These are phyloP conservation scores for Globisporangium carolinianum DNA, from an alignment of 352 stramenopile species.

Conservation along the genomic window DNA sequence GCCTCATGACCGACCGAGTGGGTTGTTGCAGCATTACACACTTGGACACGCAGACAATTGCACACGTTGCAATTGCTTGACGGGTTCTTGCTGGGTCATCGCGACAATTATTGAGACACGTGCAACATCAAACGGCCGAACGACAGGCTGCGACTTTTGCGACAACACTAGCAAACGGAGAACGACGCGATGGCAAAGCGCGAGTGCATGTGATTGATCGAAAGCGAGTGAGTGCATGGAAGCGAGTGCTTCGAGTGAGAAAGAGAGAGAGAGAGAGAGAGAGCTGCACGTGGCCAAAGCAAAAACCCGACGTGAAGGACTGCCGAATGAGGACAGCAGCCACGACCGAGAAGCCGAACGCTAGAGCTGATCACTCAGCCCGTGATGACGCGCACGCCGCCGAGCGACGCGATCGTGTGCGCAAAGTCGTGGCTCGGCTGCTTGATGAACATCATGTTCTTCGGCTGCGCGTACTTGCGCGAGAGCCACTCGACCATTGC, in stretches of 20 bases:
- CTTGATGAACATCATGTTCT: slow-evolving; percentile 97
- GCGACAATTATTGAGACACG: no score
- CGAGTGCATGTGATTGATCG: neutral
- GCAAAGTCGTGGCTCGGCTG: slow-evolving; percentile 92
- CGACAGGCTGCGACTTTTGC: no score
- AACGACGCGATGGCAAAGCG: no score
- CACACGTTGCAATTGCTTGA: no score
- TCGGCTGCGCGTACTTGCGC: slow-evolving; percentile 84
- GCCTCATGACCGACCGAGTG: no score
- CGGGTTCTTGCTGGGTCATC: no score
- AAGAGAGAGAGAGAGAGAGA: neutral
- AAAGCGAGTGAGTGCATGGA: neutral
- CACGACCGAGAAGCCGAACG: neutral
- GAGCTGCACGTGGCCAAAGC: neutral
- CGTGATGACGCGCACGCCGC: slow-evolving; percentile 90
- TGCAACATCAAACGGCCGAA: no score
- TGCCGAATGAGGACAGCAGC: neutral
- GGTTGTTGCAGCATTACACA: no score
- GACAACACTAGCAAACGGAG: no score
- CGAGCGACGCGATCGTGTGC: slow-evolving; percentile 89
- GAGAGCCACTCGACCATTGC: slow-evolving; percentile 90
- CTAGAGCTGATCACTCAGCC: slow-evolving; percentile 20
- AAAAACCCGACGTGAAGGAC: neutral
- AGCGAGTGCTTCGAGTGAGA: neutral
- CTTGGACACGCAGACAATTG: no score